Percentiles rank a stretch among this genome's conserved stretches.
Conservation (phyloP, 1,284 basidiomycete genomes). For the Malassezia dermatis region DNA sequence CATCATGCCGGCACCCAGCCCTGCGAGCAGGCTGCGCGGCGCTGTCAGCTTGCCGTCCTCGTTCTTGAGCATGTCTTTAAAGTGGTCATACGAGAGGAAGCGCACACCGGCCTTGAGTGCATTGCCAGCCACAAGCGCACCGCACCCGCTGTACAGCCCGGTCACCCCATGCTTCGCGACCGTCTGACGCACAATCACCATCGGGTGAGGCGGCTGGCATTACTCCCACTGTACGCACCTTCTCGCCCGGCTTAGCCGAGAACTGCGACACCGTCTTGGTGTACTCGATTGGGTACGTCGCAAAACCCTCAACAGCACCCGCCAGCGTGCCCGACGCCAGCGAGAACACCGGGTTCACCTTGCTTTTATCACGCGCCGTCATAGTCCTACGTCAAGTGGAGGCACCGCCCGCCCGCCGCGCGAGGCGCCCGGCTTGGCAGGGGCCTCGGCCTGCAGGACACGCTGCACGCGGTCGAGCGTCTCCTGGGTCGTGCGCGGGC, state of each 20-base stretch:
- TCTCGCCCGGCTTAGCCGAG: conserved; percentile 38
- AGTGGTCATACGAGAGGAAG: conserved; percentile 87
- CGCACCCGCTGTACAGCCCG: conserved; percentile 47
- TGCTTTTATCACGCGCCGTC: conserved; percentile 1
- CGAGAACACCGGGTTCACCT: conserved; percentile 31
- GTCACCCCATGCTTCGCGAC: conserved; percentile 42
- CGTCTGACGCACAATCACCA: conserved; percentile 45
- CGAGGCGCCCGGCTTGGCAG: not conserved
- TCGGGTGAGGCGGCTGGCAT: conserved; percentile 45
- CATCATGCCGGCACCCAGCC: conserved; percentile 84
- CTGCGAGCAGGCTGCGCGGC: conserved; percentile 54
- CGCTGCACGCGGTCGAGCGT: not conserved
- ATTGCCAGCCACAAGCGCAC: conserved; percentile 40
- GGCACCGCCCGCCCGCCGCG: not conserved
- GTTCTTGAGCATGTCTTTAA: conserved; percentile 75
- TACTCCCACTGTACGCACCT: conserved; percentile 8
- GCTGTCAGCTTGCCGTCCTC: conserved; percentile 27
- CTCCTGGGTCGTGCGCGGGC: not conserved
- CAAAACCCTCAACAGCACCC: conserved; percentile 72
- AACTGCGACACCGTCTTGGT: conserved; percentile 61
- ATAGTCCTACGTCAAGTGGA: not conserved
- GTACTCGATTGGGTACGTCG: conserved; percentile 80
- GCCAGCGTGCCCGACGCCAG: conserved; percentile 72
- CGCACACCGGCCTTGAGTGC: conserved; percentile 65
- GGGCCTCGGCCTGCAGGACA: not conserved